Conservation (phyloP, 176 grass and related monocot genomes). For the Dendrocalamus sinicus region DNA sequence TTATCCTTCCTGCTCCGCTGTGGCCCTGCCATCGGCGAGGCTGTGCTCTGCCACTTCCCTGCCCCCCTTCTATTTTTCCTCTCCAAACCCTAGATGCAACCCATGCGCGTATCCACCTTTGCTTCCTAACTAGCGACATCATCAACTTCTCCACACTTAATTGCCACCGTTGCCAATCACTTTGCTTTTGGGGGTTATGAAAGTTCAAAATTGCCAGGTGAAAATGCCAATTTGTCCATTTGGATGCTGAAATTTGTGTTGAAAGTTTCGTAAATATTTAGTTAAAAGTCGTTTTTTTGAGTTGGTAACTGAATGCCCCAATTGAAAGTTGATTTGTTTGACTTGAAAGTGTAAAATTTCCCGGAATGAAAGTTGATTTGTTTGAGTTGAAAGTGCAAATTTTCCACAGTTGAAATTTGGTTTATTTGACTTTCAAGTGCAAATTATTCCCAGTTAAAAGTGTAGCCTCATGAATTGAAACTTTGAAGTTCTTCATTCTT, state of each 20-base stretch:
- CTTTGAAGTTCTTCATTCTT: neutral
- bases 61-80: neutral
- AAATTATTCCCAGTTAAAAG: constrained; percentile 27
- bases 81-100: constrained; percentile 16
- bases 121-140: neutral
- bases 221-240: neutral
- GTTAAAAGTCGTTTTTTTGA: neutral
- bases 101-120: neutral
- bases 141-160: neutral
- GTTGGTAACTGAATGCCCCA: neutral
- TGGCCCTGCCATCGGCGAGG: neutral
- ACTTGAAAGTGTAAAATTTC: too few species aligned
- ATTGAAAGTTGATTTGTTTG: neutral
- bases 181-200: neutral
- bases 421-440: neutral
- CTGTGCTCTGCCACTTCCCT: neutral
- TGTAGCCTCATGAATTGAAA: neutral
- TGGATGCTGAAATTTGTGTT: neutral
- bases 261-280: neutral
- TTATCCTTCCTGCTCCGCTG: neutral
- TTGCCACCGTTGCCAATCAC: neutral
- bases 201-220: neutral
- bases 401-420: constrained; percentile 10
- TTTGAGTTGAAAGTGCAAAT: constrained; percentile 12
- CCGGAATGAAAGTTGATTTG: neutral